These are phyloP conservation scores for Cladosporium cucumerinum DNA, from an alignment of 2,329 filamentous ascomycete genomes.

Conservation along the genomic window DNA sequence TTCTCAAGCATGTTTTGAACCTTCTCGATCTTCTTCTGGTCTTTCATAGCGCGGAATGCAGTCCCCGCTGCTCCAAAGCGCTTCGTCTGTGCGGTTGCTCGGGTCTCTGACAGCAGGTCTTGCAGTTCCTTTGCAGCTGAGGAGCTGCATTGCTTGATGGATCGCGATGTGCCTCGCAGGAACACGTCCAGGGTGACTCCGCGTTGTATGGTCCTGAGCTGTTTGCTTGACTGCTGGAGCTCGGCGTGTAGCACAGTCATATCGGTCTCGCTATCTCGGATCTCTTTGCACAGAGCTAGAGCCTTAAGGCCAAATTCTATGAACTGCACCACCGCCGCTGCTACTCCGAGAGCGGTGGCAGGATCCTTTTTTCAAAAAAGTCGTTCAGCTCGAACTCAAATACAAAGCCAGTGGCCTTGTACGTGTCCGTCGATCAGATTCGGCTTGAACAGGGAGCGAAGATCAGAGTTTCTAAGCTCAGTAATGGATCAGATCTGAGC, in stretches of 20 bases:
- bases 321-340: not conserved
- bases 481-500: too few species aligned
- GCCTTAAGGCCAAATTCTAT: not conserved
- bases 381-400: too few species aligned
- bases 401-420: too few species aligned
- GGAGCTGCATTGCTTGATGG: not conserved
- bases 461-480: too few species aligned
- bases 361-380: not conserved
- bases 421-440: too few species aligned
- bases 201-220: not conserved
- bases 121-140: not conserved
- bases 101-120: not conserved
- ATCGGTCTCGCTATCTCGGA: conserved; percentile 1
- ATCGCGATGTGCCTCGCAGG: not conserved
- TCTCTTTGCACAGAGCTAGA: conserved; percentile 1
- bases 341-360: not conserved
- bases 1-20: not conserved
- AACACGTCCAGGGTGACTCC: not conserved
- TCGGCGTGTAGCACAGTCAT: not conserved
- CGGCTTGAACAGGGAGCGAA: too few species aligned
- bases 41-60: not conserved
- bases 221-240: not conserved
- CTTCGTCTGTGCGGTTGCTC: not conserved
- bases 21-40: conserved; percentile 3
- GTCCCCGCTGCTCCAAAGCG: not conserved